phyloP scores from a whole-genome alignment of 495 filamentous ascomycete genomes.

The Lasiosphaeria hispida region DNA sequence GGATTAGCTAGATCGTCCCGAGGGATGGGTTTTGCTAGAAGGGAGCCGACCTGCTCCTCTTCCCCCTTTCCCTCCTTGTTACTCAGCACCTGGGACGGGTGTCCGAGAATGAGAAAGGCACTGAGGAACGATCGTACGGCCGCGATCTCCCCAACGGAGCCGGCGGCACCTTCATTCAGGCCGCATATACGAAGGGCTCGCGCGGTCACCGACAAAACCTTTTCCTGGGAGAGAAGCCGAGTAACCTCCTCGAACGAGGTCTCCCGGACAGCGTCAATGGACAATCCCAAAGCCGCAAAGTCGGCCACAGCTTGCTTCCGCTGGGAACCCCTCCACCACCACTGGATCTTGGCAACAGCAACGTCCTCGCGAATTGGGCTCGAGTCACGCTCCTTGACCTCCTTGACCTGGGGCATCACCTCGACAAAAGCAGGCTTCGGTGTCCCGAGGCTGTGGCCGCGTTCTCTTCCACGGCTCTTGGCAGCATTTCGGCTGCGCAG shows the following conservation, averaged over 20 bases:
- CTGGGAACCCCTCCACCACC: conserved; percentile 66
- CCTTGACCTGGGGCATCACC: conserved; percentile 54
- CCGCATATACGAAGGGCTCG: conserved; percentile 74
- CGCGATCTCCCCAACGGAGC: conserved; percentile 69
- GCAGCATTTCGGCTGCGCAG: conserved; percentile 55
- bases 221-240: conserved; percentile 69
- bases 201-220: conserved; percentile 66
- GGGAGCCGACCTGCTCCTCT: conserved; percentile 66
- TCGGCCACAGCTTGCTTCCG: conserved; percentile 60
- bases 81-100: conserved; percentile 86
- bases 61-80: conserved; percentile 68
- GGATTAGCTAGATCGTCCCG: conserved; percentile 55
- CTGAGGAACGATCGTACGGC: conserved; percentile 87
- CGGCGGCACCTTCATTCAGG: conserved; percentile 66
- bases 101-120: conserved; percentile 87
- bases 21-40: conserved; percentile 44
- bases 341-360: conserved; percentile 73
- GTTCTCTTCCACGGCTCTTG: conserved; percentile 53
- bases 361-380: conserved; percentile 61
- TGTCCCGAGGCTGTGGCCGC: conserved; percentile 60
- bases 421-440: conserved; percentile 43
- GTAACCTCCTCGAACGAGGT: conserved; percentile 82
- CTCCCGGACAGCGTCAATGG: conserved; percentile 68
- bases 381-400: conserved; percentile 41
- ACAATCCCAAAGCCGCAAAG: conserved; percentile 68